Evolutionary conservation across 441 rosid species (phyloP).

Genomic region (Eutrema salsugineum): DNA sequence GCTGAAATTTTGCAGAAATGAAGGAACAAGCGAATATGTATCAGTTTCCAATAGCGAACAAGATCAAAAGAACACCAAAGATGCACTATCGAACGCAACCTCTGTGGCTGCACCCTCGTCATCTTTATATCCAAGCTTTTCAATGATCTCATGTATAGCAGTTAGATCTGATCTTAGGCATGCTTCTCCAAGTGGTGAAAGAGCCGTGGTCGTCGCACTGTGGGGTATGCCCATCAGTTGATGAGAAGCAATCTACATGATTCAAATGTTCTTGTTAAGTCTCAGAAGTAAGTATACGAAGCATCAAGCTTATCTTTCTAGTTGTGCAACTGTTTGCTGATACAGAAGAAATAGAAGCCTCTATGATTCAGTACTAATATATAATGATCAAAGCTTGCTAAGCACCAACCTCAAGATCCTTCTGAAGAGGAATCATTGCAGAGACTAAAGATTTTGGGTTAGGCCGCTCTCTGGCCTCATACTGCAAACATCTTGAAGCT

Average conservation of each 20-base stretch:
- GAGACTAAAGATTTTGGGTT: constrained; percentile 59
- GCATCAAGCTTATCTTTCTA: background rate
- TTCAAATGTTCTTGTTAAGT: background rate
- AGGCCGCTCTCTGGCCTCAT: constrained; percentile 82
- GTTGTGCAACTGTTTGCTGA: background rate
- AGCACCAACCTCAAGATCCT: constrained; percentile 66
- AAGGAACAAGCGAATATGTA: background rate
- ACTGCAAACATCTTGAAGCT: constrained; percentile 78
- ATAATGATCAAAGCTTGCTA: background rate
- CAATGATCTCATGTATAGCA: constrained; percentile 67
- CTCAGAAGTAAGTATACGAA: background rate
- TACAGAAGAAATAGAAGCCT: background rate
- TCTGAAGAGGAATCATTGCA: constrained; percentile 74
- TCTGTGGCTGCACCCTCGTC: constrained; percentile 76
- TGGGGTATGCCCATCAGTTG: constrained; percentile 63
- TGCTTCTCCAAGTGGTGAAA: constrained; percentile 73
- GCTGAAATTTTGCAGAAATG: constrained; percentile 39
- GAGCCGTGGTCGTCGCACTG: constrained; percentile 38
- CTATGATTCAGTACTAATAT: background rate
- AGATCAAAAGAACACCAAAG: no score
- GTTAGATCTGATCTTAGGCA: constrained; percentile 66
- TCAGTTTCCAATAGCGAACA: background rate
- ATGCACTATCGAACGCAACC: constrained; percentile 29
- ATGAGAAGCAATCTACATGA: constrained; percentile 62
- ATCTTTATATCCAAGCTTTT: constrained; percentile 61